A percentile compares a stretch with the other conserved stretches of the same genome.
Conservation (phyloP, 768 basidiomycete species). For the Mycena kentingensis region DNA sequence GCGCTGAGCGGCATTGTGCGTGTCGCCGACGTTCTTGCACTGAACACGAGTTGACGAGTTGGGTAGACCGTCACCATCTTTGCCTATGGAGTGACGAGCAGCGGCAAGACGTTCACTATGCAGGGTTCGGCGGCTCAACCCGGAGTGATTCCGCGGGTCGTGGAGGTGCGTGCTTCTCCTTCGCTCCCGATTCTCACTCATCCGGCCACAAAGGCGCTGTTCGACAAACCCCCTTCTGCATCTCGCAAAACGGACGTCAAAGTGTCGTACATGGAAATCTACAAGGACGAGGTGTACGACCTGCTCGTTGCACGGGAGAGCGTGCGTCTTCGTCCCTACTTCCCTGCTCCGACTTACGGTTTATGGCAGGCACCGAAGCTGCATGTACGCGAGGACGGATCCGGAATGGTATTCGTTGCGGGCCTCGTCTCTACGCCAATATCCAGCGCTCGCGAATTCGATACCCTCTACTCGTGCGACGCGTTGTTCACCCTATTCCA, state of each 20-base stretch:
- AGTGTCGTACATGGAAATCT: constrained; percentile 87
- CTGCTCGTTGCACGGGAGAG: constrained; percentile 73
- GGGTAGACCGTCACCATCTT: constrained; percentile 81
- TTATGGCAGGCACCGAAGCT: constrained; percentile 48
- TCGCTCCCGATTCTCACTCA: not conserved
- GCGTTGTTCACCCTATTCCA: not conserved
- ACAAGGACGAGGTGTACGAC: constrained; percentile 90
- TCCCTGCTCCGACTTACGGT: not conserved
- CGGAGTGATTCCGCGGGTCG: constrained; percentile 84
- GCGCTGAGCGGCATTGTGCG: constrained; percentile 77
- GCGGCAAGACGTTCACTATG: constrained; percentile 93
- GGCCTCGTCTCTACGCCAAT: constrained; percentile 49
- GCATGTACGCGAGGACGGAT: constrained; percentile 55
- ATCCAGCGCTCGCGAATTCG: constrained; percentile 45
- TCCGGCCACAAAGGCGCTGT: constrained; percentile 49
- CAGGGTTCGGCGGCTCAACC: constrained; percentile 73
- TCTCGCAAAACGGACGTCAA: constrained; percentile 29
- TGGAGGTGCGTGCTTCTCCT: constrained; percentile 50
- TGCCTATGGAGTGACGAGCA: constrained; percentile 89
- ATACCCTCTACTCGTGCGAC: constrained; percentile 47
- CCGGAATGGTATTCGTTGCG: constrained; percentile 56
- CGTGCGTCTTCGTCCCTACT: constrained; percentile 39
- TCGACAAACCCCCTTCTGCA: constrained; percentile 43
- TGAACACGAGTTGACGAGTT: not conserved
- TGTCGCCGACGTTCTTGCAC: constrained; percentile 8